Evolutionary conservation across 345 rosid genomes (phyloP).

Genomic region (Bretschneidera sinensis): DNA sequence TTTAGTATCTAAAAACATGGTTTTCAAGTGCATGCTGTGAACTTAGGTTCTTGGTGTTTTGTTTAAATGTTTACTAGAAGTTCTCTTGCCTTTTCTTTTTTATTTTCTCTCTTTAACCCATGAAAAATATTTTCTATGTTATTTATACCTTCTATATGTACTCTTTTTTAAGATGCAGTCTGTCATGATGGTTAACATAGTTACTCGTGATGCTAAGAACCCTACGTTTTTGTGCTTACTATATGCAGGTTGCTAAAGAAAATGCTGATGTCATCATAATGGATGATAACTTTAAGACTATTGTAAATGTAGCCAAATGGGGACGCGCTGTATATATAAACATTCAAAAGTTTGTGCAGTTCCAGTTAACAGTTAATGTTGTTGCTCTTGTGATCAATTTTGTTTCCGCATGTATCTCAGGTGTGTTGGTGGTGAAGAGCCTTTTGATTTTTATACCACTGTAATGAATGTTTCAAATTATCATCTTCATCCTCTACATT

Average conservation of each 20-base stretch:
- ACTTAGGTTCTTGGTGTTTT: too few species aligned
- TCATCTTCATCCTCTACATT: constrained; percentile 1
- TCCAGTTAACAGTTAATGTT: constrained; percentile 90
- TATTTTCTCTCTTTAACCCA: too few species aligned
- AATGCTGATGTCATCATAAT: constrained; percentile 89
- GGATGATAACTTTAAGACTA: constrained; percentile 87
- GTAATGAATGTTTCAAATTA: background rate
- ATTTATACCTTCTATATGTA: too few species aligned
- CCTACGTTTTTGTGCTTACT: background rate
- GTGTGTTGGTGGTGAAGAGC: constrained; percentile 27
- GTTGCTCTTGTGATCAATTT: constrained; percentile 83
- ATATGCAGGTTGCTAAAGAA: constrained; percentile 86
- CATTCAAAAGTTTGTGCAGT: constrained; percentile 98
- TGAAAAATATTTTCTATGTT: too few species aligned
- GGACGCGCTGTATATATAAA: constrained; percentile 94
- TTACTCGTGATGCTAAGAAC: too few species aligned
- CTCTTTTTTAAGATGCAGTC: too few species aligned
- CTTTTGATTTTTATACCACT: background rate
- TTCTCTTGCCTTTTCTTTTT: too few species aligned
- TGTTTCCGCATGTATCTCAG: constrained; percentile 82
- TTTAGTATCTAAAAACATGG: too few species aligned
- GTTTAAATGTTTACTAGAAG: too few species aligned
- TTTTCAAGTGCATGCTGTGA: too few species aligned
- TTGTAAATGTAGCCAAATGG: constrained; percentile 82
- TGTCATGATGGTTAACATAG: too few species aligned